Conservation (phyloP, 148 eudicot species). For the Salicornia ramosissima region DNA sequence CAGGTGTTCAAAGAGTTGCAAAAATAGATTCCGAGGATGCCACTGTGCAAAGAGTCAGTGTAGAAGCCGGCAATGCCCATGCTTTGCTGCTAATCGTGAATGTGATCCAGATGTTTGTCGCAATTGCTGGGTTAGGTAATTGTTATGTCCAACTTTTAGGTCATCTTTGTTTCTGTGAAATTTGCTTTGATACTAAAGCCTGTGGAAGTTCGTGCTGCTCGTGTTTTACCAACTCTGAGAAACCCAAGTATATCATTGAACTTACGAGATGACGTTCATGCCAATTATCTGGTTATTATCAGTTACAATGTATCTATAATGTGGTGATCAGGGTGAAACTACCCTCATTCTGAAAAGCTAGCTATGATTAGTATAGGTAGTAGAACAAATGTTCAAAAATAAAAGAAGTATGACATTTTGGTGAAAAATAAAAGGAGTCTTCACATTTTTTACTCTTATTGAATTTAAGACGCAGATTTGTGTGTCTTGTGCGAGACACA, state of each 20-base stretch:
- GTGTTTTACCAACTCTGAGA: background rate
- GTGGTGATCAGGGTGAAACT: background rate
- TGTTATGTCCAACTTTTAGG: slow-evolving; percentile 2
- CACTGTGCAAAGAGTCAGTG: slow-evolving; percentile 99
- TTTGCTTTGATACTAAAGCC: background rate
- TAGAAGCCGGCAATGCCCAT: slow-evolving; percentile 94
- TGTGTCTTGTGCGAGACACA: no score
- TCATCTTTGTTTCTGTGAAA: background rate
- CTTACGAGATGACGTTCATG: background rate
- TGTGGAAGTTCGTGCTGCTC: background rate
- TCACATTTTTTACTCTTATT: no score
- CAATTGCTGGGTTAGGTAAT: slow-evolving; percentile 97
- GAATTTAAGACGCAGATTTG: no score
- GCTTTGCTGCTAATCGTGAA: slow-evolving; percentile 95
- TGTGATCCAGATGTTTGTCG: slow-evolving; percentile 99
- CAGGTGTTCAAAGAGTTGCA: slow-evolving; percentile 93
- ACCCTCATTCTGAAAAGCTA: background rate
- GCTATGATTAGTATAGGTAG: background rate
- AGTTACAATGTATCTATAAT: background rate
- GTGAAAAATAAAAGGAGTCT: no score
- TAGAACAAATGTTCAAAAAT: background rate
- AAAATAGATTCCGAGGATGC: slow-evolving; percentile 89
- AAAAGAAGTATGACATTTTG: no score
- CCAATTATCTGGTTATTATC: background rate
- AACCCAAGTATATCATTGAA: background rate